Base-by-base conservation (phyloP, 1,284 basidiomycete genomes). In the Pyrrhoderma noxium region DNA sequence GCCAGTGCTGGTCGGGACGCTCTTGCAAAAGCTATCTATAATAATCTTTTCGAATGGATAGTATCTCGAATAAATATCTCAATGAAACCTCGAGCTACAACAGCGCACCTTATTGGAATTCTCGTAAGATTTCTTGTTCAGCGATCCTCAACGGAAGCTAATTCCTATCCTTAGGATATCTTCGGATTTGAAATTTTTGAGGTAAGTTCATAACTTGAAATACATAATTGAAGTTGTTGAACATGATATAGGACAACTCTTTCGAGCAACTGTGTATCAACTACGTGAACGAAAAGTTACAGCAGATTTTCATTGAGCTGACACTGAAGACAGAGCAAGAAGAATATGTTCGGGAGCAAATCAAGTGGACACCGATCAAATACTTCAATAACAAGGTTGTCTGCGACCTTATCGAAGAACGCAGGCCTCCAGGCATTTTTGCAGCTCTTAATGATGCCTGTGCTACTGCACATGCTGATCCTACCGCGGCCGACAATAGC, bases 201-300 rank as follows among this genome's bases (percentile, higher is more conserved):
- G 71, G 87, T 85, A 59, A 38, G 63, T 38, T 42, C 8, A 54
- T 18, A 43, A 40, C 23, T 36, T 19, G 13, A 38, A 23, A 27
- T 16, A 18, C 40, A 21, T n/a, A n/a, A n/a, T n/a, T n/a, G n/a
- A n/a, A n/a, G 4, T 48, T 18, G 49, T 53, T 31, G 3, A 42
- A 41, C 35, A 19, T 45, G 47, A 43, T 34, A 48, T 63, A 93
- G 84, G 89, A 97, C 68, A 99, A 99, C 71, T 96, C 93, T 5
- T 98, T 98, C 65, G 95, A 98, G 65, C 93, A 99, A 70, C 81
- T 99, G 18, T 99, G 96, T 73, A 99, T 99, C 79, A 99, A 99
- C 74, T 99, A 99, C 63, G 96, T 99, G 73, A 99, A 99, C 76
- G 96, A 99, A 70, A 98, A 98, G 70, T 79, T 93, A 8, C 94